A percentile compares a stretch with the other conserved stretches of the same genome.
These are phyloP conservation scores for Talaromyces pinophilus DNA, from an alignment of 2,329 filamentous ascomycete species.

Conservation along the genomic window DNA sequence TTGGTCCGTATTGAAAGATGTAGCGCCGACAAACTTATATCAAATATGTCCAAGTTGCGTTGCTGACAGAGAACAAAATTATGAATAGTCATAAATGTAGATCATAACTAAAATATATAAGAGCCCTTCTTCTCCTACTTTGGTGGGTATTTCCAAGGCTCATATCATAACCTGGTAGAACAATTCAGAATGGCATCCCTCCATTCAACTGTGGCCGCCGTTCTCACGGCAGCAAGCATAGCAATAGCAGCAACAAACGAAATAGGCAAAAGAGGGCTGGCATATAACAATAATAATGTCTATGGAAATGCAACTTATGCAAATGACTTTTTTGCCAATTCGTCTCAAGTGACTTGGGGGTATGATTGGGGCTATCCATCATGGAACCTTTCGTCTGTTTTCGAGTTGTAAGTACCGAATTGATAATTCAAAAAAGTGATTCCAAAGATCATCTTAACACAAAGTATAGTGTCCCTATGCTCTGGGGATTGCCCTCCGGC, in stretches of 20 bases:
- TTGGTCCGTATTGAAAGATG: background rate
- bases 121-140: background rate
- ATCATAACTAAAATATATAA: background rate
- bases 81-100: background rate
- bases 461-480: background rate
- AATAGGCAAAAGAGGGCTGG: background rate
- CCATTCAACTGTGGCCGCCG: background rate
- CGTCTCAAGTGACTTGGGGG: background rate
- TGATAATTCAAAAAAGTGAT: background rate
- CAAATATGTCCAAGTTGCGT: background rate
- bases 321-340: background rate
- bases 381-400: background rate
- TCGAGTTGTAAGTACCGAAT: background rate
- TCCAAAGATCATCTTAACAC: background rate
- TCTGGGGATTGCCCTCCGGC: background rate
- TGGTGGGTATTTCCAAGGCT: background rate
- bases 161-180: background rate
- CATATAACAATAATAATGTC: background rate
- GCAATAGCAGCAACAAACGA: background rate
- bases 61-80: background rate
- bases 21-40: background rate
- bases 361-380: conserved; percentile 4
- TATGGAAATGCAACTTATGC: background rate
- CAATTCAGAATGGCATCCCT: background rate
- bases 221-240: background rate